phyloP scores from a whole-genome alignment of 768 basidiomycete species.

The Termitomyces sp. region DNA sequence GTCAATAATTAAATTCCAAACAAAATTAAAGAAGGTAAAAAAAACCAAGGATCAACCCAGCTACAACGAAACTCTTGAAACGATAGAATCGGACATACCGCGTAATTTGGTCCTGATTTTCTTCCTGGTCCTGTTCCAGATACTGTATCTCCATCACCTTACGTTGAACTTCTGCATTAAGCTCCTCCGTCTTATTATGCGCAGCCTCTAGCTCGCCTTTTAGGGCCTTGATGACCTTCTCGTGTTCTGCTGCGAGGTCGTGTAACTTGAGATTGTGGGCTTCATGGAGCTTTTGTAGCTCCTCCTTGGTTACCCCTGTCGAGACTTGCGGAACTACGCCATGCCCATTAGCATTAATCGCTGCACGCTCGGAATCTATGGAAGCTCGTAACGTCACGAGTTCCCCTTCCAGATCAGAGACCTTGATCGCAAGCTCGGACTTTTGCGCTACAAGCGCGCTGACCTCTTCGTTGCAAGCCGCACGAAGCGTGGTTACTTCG shows the following conservation, averaged over 20 bases:
- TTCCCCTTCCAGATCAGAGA: conserved; percentile 79
- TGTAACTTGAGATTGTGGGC: conserved; percentile 80
- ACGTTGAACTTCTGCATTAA: conserved; percentile 55
- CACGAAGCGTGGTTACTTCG: conserved; percentile 59
- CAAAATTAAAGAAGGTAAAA: conserved; percentile 44
- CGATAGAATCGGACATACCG: conserved; percentile 68
- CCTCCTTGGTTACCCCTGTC: conserved; percentile 64
- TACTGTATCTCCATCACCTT: conserved; percentile 81
- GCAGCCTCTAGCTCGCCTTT: conserved; percentile 54
- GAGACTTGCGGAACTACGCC: conserved; percentile 31
- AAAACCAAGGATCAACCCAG: conserved; percentile 46
- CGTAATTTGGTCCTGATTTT: conserved; percentile 66
- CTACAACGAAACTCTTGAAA: conserved; percentile 50
- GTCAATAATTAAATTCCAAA: conserved; percentile 32
- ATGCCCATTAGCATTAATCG: conserved; percentile 54
- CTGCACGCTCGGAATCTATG: conserved; percentile 38
- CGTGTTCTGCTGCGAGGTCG: conserved; percentile 66
- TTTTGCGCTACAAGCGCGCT: conserved; percentile 51
- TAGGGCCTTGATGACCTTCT: conserved; percentile 46
- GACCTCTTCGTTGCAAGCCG: conserved; percentile 58
- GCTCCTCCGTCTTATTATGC: conserved; percentile 41
- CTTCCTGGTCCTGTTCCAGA: conserved; percentile 76
- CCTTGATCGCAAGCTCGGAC: conserved; percentile 49
- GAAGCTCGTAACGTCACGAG: conserved; percentile 58
- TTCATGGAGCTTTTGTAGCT: conserved; percentile 71